Conservation (phyloP, 2,329 filamentous ascomycete species). For the Didymella lethalis region DNA sequence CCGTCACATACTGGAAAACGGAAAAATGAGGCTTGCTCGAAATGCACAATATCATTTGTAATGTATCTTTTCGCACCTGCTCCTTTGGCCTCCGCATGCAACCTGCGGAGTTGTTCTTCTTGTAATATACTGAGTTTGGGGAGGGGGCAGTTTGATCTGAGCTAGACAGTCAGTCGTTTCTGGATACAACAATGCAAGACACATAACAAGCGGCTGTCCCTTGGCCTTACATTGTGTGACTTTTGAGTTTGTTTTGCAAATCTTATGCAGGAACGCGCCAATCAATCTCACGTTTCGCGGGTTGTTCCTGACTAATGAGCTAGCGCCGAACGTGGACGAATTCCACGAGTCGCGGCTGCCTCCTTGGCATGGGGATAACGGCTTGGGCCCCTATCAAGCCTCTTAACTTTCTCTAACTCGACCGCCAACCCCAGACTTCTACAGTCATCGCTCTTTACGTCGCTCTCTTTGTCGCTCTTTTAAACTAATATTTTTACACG, state of each 20-base stretch:
- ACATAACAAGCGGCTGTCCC: background rate
- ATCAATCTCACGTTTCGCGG: constrained; percentile 23
- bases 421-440: constrained; percentile 19
- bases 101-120: constrained; percentile 8
- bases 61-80: constrained; percentile 26
- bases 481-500: constrained; percentile 24
- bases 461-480: constrained; percentile 25
- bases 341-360: constrained; percentile 1
- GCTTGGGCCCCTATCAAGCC: constrained; percentile 17
- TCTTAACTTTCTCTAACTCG: constrained; percentile 19
- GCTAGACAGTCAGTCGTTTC: constrained; percentile 9
- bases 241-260: constrained; percentile 4
- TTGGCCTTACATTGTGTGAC: background rate
- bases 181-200: constrained; percentile 9
- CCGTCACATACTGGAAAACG: constrained; percentile 21
- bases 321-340: constrained; percentile 24
- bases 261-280: constrained; percentile 26
- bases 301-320: constrained; percentile 30
- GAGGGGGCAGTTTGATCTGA: constrained; percentile 1
- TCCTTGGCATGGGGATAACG: constrained; percentile 20
- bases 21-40: constrained; percentile 18
- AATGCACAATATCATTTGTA: constrained; percentile 33
- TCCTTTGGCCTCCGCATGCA: constrained; percentile 17
- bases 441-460: constrained; percentile 28
- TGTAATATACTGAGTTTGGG: constrained; percentile 12